phyloP scores from a whole-genome alignment of 139 green algal genomes.

The Volvox africanus region DNA sequence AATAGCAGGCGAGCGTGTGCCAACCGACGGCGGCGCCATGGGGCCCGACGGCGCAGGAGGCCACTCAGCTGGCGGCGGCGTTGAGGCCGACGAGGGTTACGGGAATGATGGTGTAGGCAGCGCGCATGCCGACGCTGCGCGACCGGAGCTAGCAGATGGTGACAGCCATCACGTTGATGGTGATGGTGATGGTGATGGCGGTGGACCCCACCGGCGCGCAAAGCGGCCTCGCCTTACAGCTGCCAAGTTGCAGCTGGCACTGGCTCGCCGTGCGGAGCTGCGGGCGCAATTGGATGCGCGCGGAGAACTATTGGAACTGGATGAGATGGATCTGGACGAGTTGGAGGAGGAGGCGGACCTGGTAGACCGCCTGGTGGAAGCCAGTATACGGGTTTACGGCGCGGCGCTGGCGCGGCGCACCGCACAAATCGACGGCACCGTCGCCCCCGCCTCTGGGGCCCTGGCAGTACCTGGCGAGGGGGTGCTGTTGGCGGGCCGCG shows the following conservation, averaged over 20 bases:
- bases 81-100: not conserved
- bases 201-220: not conserved
- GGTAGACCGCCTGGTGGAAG: constrained; percentile 44
- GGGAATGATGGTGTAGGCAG: not conserved
- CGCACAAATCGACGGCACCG: not conserved
- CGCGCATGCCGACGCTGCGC: not conserved
- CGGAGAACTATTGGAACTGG: constrained; percentile 39
- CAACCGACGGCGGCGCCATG: not conserved
- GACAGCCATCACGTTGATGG: not conserved
- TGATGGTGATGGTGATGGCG: not conserved
- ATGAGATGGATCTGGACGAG: constrained; percentile 52
- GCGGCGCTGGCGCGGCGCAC: not conserved
- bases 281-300: not conserved
- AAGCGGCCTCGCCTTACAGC: constrained; percentile 22
- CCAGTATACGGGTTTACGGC: constrained; percentile 40
- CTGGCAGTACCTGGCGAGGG: constrained; percentile 13
- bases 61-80: not conserved
- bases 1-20: too few relatives aligned
- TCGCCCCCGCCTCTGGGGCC: not conserved
- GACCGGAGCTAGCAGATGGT: not conserved
- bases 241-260: constrained; percentile 32
- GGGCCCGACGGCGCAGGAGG: not conserved
- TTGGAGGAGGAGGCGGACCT: constrained; percentile 45
- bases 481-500: constrained; percentile 5
- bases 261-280: constrained; percentile 23